Evolutionary conservation across 2,329 filamentous ascomycete species (phyloP), one percentile per base, ranked within the genome.

Genomic region (Camptophora hylomeconis): DNA sequence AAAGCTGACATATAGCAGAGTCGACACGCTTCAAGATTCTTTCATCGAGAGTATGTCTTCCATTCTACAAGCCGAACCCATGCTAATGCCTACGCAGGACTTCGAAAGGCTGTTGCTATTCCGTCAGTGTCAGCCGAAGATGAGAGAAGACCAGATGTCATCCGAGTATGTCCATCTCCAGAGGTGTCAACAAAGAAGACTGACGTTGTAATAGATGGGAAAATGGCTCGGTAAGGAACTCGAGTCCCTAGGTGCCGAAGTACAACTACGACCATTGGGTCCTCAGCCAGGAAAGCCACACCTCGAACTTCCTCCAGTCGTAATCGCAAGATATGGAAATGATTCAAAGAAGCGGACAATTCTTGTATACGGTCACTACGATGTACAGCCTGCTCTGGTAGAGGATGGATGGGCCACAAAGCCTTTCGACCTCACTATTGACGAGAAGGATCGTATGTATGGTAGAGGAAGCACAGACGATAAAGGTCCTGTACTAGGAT

Each of bases 361-460:
- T 44, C 69, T 98, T 38, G 83, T 98, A 25, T 98, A 98, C 52
- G 89, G 89, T 26, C 89, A 98, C 65, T 98, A 98, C 63, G 89
- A 98, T 54, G 89, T 98, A 19, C 89, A 98, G 61, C 89, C 89
- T 15, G 89, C 89, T 18, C 71, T 86, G 51, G 80, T 80, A 64
- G 81, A 80, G 44, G 89, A 98, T 47, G 89, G 89, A 41, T 98
- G 89, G 89, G 75, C 78, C 30, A 94, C 87, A 3, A 81, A 95
- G 55, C 89, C 89, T 5, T 98, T 95, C 56, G 75, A 80, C 37
- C 69, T 98, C 41, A 79, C 71, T 16, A 70, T 95, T 34, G 86
- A 92, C 51, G 75, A 84, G 40, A 81, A 94, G 59, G 87, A 76
- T 39, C 78, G 86, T 50, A 98, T 98, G 89, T 93, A 80, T 49